These are phyloP conservation scores for Chaetothyriales sp. DNA, from an alignment of 2,329 filamentous ascomycete species.

Conservation along the genomic window DNA sequence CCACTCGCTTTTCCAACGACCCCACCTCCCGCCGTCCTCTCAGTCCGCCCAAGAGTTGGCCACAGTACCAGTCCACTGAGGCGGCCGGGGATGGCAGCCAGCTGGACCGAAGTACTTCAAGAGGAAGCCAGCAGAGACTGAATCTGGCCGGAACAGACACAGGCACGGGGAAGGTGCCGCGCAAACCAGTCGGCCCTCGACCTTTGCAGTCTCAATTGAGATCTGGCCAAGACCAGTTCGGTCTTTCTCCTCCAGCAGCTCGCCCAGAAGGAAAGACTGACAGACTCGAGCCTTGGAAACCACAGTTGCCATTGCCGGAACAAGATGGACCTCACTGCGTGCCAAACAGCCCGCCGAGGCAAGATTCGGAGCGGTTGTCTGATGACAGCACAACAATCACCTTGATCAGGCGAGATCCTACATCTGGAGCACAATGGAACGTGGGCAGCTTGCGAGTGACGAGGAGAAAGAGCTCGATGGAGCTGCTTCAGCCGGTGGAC, in stretches of 20 bases:
- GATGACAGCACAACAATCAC: constrained; percentile 26
- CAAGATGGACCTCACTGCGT: background rate
- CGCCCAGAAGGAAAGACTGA: background rate
- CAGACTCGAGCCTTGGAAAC: too few relatives aligned
- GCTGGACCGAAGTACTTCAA: constrained; percentile 8
- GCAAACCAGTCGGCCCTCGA: constrained; percentile 12
- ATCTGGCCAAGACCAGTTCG: background rate
- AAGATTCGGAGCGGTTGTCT: background rate
- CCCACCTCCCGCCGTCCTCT: constrained; percentile 9
- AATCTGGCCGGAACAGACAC: constrained; percentile 1
- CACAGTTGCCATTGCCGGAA: background rate
- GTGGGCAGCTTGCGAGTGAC: constrained; percentile 42
- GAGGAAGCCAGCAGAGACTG: constrained; percentile 11
- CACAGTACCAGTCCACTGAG: constrained; percentile 9
- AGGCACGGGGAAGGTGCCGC: background rate
- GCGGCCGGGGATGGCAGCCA: constrained; percentile 7
- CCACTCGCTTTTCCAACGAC: constrained; percentile 11
- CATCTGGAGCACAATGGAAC: constrained; percentile 58
- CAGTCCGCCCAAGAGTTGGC: constrained; percentile 14
- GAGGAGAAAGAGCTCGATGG: constrained; percentile 1
- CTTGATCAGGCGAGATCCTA: constrained; percentile 58
- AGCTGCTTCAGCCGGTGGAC: constrained; percentile 22
- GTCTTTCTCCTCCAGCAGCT: background rate
- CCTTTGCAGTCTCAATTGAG: constrained; percentile 2
- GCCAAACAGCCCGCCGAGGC: background rate